phyloP scores from a whole-genome alignment of 1,139 yeast species.

The Saccharomyces pastorianus region DNA sequence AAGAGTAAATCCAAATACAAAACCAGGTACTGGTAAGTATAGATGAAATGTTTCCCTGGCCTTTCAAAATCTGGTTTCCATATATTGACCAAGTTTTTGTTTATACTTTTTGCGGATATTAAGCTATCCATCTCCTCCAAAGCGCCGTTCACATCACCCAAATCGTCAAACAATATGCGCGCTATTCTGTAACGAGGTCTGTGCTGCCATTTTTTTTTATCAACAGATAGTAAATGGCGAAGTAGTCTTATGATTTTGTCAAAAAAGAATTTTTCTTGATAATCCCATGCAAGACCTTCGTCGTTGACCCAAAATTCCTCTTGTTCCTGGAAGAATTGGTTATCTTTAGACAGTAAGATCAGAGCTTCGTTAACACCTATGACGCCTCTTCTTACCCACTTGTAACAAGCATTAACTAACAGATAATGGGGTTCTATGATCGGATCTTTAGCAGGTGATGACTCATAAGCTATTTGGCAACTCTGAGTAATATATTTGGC shows the following conservation, averaged over 20 bases:
- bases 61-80: constrained; percentile 93
- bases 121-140: constrained; percentile 54
- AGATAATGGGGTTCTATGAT: constrained; percentile 70
- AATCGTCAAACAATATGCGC: constrained; percentile 47
- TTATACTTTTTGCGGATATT: constrained; percentile 57
- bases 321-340: constrained; percentile 25
- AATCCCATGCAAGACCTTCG: constrained; percentile 8
- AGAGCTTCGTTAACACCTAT: constrained; percentile 37
- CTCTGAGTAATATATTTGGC: constrained; percentile 39
- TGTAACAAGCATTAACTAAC: constrained; percentile 51
- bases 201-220: constrained; percentile 90
- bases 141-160: constrained; percentile 47
- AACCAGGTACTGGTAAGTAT: constrained; percentile 60
- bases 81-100: constrained; percentile 68
- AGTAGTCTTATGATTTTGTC: constrained; percentile 33
- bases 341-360: constrained; percentile 35
- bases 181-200: constrained; percentile 75
- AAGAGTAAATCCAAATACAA: constrained; percentile 55
- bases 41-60: constrained; percentile 87
- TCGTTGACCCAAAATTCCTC: constrained; percentile 17
- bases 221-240: constrained; percentile 42
- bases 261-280: constrained; percentile 20
- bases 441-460: constrained; percentile 42
- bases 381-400: constrained; percentile 39
- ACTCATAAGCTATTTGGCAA: constrained; percentile 37